Percentiles rank a stretch among this genome's conserved stretches.
phyloP scores from a whole-genome alignment of 202 grass and related monocot species.

The Saccharum hybrid region DNA sequence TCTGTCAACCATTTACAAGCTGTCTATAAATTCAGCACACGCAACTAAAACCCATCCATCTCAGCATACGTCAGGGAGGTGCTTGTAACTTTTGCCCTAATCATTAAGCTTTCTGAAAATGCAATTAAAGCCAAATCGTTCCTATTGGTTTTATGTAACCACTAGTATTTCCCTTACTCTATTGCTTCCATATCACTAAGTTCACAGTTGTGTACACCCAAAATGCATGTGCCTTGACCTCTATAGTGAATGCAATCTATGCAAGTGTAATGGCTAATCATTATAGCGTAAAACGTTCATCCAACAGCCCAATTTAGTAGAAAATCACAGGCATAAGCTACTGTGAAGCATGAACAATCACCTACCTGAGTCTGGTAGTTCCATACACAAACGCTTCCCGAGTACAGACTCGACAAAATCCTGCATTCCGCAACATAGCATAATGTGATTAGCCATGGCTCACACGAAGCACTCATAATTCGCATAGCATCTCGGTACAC shows the following conservation, averaged over 20 bases:
- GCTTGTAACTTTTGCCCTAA: background rate
- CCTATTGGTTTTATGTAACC: slow-evolving; percentile 17
- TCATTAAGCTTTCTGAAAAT: background rate
- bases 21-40: background rate
- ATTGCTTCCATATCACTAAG: background rate
- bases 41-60: background rate
- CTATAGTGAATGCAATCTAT: background rate
- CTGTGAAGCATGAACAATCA: background rate
- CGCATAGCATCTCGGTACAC: background rate
- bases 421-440: slow-evolving; percentile 44
- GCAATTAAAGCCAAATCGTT: slow-evolving; percentile 26
- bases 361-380: slow-evolving; percentile 78
- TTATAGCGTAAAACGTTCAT: background rate
- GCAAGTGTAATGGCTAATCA: background rate
- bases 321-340: slow-evolving; percentile 3
- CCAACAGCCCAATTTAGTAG: background rate
- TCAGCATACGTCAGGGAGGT: slow-evolving; percentile 3
- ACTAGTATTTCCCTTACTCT: background rate
- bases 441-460: slow-evolving; percentile 23
- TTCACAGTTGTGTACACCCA: background rate
- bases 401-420: slow-evolving; percentile 80
- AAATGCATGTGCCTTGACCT: slow-evolving; percentile 3
- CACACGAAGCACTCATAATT: background rate
- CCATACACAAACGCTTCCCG: slow-evolving; percentile 79
- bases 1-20: background rate